Conservation (phyloP, 2,329 filamentous ascomycete species). For the Zarea fungicola region DNA sequence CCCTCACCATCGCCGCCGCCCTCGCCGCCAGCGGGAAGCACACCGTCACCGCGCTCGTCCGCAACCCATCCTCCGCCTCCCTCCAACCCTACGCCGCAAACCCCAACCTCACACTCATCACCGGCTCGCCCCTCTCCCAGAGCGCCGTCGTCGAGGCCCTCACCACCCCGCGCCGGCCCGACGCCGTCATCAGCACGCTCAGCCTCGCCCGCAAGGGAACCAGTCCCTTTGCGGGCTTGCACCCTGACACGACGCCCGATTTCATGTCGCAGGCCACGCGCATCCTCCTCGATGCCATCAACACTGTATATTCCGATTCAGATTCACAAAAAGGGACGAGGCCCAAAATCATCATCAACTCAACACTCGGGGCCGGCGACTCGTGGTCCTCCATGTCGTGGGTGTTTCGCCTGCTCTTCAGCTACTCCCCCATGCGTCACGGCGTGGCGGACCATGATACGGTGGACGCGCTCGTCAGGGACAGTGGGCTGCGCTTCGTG, state of each 20-base stretch:
- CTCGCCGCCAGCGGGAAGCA: slow-evolving; percentile 35
- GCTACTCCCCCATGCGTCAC: slow-evolving; percentile 37
- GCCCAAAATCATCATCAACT: slow-evolving; percentile 43
- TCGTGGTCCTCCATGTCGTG: slow-evolving; percentile 38
- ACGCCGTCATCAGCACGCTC: slow-evolving; percentile 44
- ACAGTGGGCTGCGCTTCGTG: slow-evolving; percentile 27
- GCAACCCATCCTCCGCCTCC: slow-evolving; percentile 30
- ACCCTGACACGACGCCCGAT: slow-evolving; percentile 34
- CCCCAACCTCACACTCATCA: slow-evolving; percentile 31
- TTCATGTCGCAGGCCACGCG: slow-evolving; percentile 41
- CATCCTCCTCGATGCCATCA: slow-evolving; percentile 33
- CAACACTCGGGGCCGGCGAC: slow-evolving; percentile 42
- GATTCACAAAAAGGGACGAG: too few species aligned
- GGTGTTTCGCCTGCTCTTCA: slow-evolving; percentile 40
- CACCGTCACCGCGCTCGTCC: slow-evolving; percentile 41
- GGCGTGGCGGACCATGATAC: slow-evolving; percentile 43
- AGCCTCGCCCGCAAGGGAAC: slow-evolving; percentile 40
- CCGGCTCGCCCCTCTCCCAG: slow-evolving; percentile 32
- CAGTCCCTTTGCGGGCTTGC: slow-evolving; percentile 39
- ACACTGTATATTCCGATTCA: slow-evolving; percentile 22
- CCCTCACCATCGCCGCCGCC: slow-evolving; percentile 35
- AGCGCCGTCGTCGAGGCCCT: slow-evolving; percentile 34
- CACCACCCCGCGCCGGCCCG: slow-evolving; percentile 18
- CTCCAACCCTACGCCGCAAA: too few species aligned
- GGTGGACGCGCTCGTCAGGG: slow-evolving; percentile 37